Evolutionary conservation across 495 filamentous ascomycete genomes (phyloP), one percentile per base, ranked within the genome.

Genomic region (Podospora conica): DNA sequence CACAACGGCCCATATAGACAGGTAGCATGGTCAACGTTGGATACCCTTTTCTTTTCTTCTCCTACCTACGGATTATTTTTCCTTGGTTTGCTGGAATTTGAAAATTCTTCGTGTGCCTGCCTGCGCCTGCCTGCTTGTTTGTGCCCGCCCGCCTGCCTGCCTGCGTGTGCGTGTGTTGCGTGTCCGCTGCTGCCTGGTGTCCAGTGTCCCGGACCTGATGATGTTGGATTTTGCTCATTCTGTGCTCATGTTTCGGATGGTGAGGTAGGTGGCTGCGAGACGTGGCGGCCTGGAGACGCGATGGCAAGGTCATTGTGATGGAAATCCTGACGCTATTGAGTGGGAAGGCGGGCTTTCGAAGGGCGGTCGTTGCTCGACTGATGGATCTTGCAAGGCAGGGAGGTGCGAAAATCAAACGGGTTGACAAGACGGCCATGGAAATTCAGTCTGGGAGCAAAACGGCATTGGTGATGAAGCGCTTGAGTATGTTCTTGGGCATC

Each of bases 401-500:
- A 48, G n/a, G 18, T 18, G 15, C 12, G 15, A 31, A 31, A 3
- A 31, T 11, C n/a, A n/a, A n/a, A n/a, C n/a, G n/a, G n/a, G n/a
- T n/a, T n/a, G n/a, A n/a, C n/a, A n/a, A n/a, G n/a, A n/a, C n/a
- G n/a, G n/a, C n/a, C n/a, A n/a, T n/a, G n/a, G n/a, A n/a, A n/a
- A n/a, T n/a, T n/a, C n/a, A n/a, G n/a, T n/a, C n/a, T n/a, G n/a
- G n/a, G n/a, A n/a, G n/a, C n/a, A n/a, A n/a, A n/a, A n/a, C 96
- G 57, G 96, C 90, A 71, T 98, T 96, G 65, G 91, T 93, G 80
- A 99, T 98, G 85, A 99, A 99, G 61, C 92, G 90, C 84, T 96
- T 97, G 72, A 99, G 86, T 65, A 98, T 88, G 76, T 99, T 99
- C 84, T 98, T 98, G 0, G 96, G 96, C 93, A 99, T 96, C 71